Evolutionary conservation across 176 grass and related monocot species (phyloP).

Genomic region (Otatea glauca): DNA sequence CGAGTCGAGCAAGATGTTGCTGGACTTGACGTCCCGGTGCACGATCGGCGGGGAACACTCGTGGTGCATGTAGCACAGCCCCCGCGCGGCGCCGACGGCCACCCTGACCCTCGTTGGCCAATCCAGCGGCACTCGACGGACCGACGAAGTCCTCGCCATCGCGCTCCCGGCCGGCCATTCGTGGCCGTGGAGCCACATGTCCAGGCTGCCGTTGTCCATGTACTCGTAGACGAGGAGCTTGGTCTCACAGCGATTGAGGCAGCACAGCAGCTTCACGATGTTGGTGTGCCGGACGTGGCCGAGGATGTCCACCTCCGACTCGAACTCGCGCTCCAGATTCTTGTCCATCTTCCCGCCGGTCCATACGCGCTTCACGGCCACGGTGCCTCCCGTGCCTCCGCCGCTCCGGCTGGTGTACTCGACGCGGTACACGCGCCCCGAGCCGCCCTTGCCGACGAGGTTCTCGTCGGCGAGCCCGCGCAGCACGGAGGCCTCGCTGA

Average conservation of each 20-base stretch:
- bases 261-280: slow-evolving; percentile 84
- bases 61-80: slow-evolving; percentile 89
- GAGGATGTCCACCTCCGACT: slow-evolving; percentile 75
- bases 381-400: slow-evolving; percentile 29
- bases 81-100: slow-evolving; percentile 63
- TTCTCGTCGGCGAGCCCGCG: slow-evolving; percentile 75
- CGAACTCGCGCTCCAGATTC: slow-evolving; percentile 67
- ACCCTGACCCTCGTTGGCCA: slow-evolving; percentile 73
- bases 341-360: slow-evolving; percentile 48
- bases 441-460: slow-evolving; percentile 72
- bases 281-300: slow-evolving; percentile 78
- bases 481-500: slow-evolving; percentile 57
- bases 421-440: slow-evolving; percentile 71
- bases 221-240: slow-evolving; percentile 93
- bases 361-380: slow-evolving; percentile 88
- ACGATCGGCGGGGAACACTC: slow-evolving; percentile 77
- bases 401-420: slow-evolving; percentile 34
- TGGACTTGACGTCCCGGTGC: slow-evolving; percentile 84
- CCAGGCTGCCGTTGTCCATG: slow-evolving; percentile 79
- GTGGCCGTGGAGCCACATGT: slow-evolving; percentile 73
- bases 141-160: background rate
- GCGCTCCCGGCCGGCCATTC: background rate
- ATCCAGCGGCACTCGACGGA: slow-evolving; percentile 41
- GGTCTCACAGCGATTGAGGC: slow-evolving; percentile 73
- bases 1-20: slow-evolving; percentile 83